Evolutionary conservation across 2,329 filamentous ascomycete genomes (phyloP).

Genomic region (Colletotrichum trifolii): DNA sequence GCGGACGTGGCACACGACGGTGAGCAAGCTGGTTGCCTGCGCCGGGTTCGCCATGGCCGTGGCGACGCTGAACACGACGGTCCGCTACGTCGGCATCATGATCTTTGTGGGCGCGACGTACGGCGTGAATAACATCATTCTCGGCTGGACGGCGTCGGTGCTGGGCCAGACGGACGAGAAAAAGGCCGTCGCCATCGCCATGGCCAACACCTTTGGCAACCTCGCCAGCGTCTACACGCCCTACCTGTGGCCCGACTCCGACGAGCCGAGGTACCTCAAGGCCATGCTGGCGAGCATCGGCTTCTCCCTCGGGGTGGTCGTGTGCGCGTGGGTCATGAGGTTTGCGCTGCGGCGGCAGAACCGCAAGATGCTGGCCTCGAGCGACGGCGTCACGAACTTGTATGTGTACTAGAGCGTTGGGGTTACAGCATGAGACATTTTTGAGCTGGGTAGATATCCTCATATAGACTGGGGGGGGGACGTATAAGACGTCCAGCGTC

Average conservation of each 20-base stretch:
- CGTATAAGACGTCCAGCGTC: neutral
- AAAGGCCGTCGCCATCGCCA: conserved; percentile 55
- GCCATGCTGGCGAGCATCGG: conserved; percentile 40
- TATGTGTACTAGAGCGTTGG: conserved; percentile 42
- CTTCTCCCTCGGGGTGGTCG: conserved; percentile 46
- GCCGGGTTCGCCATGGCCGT: conserved; percentile 39
- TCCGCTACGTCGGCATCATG: conserved; percentile 43
- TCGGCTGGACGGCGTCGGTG: conserved; percentile 53
- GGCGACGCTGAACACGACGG: conserved; percentile 38
- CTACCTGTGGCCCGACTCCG: conserved; percentile 30
- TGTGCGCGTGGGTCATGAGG: conserved; percentile 50
- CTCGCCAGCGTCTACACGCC: conserved; percentile 34
- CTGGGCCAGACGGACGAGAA: conserved; percentile 60
- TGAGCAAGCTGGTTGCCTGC: conserved; percentile 53
- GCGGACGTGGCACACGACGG: conserved; percentile 59
- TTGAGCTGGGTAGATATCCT: neutral
- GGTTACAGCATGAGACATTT: neutral
- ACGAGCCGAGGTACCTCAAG: conserved; percentile 35
- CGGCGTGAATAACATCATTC: conserved; percentile 55
- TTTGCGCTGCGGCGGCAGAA: conserved; percentile 49
- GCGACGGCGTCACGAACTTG: conserved; percentile 41
- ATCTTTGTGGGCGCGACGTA: conserved; percentile 52
- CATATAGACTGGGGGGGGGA: neutral
- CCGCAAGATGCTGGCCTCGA: conserved; percentile 42
- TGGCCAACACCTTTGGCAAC: conserved; percentile 34